Evolutionary conservation across 768 basidiomycete genomes (phyloP).

Genomic region (Psilocybe tampanensis): DNA sequence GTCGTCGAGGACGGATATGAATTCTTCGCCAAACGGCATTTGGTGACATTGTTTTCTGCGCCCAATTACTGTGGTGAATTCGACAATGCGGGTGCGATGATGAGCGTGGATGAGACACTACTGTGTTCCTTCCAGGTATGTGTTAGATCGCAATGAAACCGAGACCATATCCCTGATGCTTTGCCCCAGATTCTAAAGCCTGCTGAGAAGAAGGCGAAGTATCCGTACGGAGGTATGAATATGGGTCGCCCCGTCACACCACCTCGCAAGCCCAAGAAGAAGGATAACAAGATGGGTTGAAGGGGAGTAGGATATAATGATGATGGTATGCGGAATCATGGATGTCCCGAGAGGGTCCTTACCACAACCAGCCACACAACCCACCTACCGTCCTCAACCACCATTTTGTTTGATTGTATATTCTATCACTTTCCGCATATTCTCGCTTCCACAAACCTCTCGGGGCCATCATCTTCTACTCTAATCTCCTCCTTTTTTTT

Average conservation of each 20-base stretch:
- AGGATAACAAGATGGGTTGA: conserved; percentile 67
- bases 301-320: conserved; percentile 4
- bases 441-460: conserved; percentile 4
- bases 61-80: conserved; percentile 97
- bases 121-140: conserved; percentile 96
- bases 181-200: conserved; percentile 88
- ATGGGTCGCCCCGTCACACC: conserved; percentile 91
- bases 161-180: neutral
- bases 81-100: conserved; percentile 99
- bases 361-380: neutral
- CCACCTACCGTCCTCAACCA: neutral
- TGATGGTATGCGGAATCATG: conserved; percentile 4
- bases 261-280: conserved; percentile 97
- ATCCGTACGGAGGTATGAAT: conserved; percentile 86
- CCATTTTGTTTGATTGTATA: conserved; percentile 10
- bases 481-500: conserved; percentile 1
- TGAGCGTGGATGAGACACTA: conserved; percentile 98
- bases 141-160: neutral
- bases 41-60: conserved; percentile 96
- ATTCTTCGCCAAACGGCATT: conserved; percentile 96
- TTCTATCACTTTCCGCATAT: conserved; percentile 11
- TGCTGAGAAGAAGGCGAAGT: conserved; percentile 97
- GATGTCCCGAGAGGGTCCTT: neutral
- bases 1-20: conserved; percentile 99
- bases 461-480: conserved; percentile 1